Base-by-base conservation (phyloP, 2,329 filamentous ascomycete species). In the Calonectria fujianensis region DNA sequence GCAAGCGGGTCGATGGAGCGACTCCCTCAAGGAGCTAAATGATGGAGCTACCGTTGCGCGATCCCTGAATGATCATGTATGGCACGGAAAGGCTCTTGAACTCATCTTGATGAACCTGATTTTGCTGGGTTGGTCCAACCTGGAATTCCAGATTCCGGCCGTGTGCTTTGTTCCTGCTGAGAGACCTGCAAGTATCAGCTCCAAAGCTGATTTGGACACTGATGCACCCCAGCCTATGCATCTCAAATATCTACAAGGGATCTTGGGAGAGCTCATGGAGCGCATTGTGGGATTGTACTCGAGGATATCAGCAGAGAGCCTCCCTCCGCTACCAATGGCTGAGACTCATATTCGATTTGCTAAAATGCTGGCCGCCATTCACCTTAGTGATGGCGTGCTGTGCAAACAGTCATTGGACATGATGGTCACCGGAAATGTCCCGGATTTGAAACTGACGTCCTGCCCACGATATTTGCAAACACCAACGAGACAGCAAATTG, bases 1-100 rank as follows among this genome's bases (percentile, higher is more conserved):
- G 79, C 94, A 96, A 84, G 94, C 95, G 69, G 97, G 97, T 32
- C 92, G 96, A 76, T 98, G 97, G 96, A 91, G 90, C 63, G 96
- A 98, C 85, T 96, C 96, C 10, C 85, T 98, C 59, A 94, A 92
- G 83, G 95, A 98, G 82, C 90, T 98, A 29, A 89, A 92, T 13
- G 96, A 98, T 74, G 95, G 94, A 69, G 96, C 94, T 2, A 91
- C 91, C 13, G 92, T 93, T 79, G 94, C 95, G 20, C 94, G 95
- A 80, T 93, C 92, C 48, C 91, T 94, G 73, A 96, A 95, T 80
- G 97, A 99, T 85, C 95, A 98, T 84, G 84, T 98, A n/a, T 99
- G 97, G 96, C 95, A 98, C 85, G 97, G 95, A 24, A 98, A 98
- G 85, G 96, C 95, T 1, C 88, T 99, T 27, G 97, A 99, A 83